Base-by-base conservation (phyloP, 2,329 filamentous ascomycete genomes). In the Hypoxylon sp. region DNA sequence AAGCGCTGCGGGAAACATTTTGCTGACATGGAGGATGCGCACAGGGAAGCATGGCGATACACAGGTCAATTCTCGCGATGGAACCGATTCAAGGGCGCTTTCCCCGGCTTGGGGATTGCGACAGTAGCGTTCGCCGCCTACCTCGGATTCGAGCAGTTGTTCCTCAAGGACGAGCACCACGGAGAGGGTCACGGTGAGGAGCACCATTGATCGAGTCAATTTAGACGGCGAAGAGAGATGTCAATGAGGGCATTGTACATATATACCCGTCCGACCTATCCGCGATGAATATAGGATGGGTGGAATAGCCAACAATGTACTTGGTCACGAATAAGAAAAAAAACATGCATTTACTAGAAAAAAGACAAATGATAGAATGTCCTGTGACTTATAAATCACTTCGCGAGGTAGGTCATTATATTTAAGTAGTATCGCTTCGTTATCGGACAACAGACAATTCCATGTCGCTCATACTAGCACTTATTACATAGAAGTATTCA, bases 1-100 rank as follows among this genome's bases (percentile, higher is more conserved):
- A n/a, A n/a, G n/a, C n/a, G n/a, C n/a, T n/a, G n/a, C n/a, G n/a
- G n/a, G 6, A 13, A 12, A 27, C 12, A 5, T 3, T 23, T 46
- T 17, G 27, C 55, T 59, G 34, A 59, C 42, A 35, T 13, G 19
- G 31, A 29, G n/a, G 51, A 9, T 16, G 17, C 17, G n/a, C 11
- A 60, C 71, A 99, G 94, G 69, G 94, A 99, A 79, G 83, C 89
- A 69, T 99, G 94, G 94, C 84, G 94, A 74, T 97, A 96, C 79
- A 86, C 82, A 25, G 94, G 93, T 59, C 87, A 84, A 45, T 97
- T 97, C 79, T 88, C 87, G 61, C 84, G 93, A 65, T 89, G 80
- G 77, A 96, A 96, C 77, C 88, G 94, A 65, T 94, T 97, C 79
- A 91, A 87, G 77, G 79, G 82, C 67, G 79, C 85, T 59, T 91